Conservation (phyloP, 148 eudicot genomes). For the Heliosperma pusillum region DNA sequence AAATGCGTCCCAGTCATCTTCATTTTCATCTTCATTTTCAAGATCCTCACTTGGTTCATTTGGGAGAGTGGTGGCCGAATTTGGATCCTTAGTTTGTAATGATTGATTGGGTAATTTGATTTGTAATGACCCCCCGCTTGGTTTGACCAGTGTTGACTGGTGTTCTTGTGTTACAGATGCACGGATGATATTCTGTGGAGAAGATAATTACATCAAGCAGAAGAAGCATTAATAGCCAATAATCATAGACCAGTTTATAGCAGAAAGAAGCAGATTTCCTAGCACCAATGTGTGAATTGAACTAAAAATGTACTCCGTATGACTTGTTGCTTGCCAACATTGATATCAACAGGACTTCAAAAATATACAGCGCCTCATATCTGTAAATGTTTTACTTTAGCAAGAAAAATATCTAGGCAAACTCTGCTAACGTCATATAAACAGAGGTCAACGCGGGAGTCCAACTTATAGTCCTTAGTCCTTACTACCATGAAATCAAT, state of each 20-base stretch:
- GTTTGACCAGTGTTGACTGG: constrained; percentile 34
- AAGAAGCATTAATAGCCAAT: background rate
- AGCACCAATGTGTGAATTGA: background rate
- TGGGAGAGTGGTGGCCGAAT: constrained; percentile 25
- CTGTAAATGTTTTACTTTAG: no score
- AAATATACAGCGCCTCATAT: no score
- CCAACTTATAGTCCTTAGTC: no score
- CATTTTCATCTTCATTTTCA: constrained; percentile 63
- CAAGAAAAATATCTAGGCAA: no score
- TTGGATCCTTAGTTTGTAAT: constrained; percentile 35
- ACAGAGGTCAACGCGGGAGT: no score
- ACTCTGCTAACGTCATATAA: no score
- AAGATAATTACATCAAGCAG: constrained; percentile 15
- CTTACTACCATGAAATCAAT: no score
- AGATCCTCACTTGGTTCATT: constrained; percentile 33
- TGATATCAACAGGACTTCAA: no score
- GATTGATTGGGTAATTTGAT: constrained; percentile 70
- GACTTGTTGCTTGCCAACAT: no score
- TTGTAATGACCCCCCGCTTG: constrained; percentile 45
- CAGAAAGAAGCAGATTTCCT: background rate
- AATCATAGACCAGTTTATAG: background rate
- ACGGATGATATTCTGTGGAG: constrained; percentile 73
- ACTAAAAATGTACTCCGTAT: background rate
- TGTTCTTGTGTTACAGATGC: constrained; percentile 86
- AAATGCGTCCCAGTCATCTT: constrained; percentile 96